Conservation (phyloP, 495 filamentous ascomycete species). For the Lophiotrema nucula region DNA sequence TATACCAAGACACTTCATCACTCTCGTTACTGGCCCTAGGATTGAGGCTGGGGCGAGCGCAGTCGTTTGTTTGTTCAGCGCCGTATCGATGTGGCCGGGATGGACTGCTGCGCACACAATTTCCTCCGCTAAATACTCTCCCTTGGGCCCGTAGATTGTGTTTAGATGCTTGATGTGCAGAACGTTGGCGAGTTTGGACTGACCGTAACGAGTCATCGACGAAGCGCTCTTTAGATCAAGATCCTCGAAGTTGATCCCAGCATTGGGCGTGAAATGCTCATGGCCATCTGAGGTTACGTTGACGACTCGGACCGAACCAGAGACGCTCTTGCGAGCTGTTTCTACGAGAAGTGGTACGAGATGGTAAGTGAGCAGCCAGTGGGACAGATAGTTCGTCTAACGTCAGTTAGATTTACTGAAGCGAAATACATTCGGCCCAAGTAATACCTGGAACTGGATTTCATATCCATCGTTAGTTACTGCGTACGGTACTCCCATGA, state of each 20-base stretch:
- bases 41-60: too few species aligned
- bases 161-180: conserved; percentile 42
- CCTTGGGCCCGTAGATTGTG: conserved; percentile 41
- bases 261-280: conserved; percentile 36
- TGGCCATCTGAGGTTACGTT: conserved; percentile 45
- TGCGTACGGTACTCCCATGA: conserved; percentile 19
- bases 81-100: conserved; percentile 46
- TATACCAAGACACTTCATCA: conserved; percentile 29
- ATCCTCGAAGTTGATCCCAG: conserved; percentile 42
- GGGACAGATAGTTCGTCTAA: conserved; percentile 50
- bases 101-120: conserved; percentile 47
- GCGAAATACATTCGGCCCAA: too few species aligned
- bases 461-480: conserved; percentile 39
- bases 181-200: conserved; percentile 49
- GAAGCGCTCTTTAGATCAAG: conserved; percentile 27
- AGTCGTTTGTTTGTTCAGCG: conserved; percentile 36
- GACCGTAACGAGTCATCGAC: conserved; percentile 44
- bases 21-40: too few species aligned
- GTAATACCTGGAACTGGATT: conserved; percentile 39
- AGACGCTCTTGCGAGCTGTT: conserved; percentile 32
- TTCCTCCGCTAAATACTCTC: conserved; percentile 38
- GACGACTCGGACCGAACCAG: conserved; percentile 43
- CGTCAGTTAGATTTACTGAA: too few species aligned
- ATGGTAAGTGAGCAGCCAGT: conserved; percentile 45
- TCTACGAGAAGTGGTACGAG: conserved; percentile 42